A percentile compares a stretch with the other conserved stretches of the same genome.
phyloP scores from a whole-genome alignment of 1,284 basidiomycete genomes.

The Pseudozyma tsukubaensis region DNA sequence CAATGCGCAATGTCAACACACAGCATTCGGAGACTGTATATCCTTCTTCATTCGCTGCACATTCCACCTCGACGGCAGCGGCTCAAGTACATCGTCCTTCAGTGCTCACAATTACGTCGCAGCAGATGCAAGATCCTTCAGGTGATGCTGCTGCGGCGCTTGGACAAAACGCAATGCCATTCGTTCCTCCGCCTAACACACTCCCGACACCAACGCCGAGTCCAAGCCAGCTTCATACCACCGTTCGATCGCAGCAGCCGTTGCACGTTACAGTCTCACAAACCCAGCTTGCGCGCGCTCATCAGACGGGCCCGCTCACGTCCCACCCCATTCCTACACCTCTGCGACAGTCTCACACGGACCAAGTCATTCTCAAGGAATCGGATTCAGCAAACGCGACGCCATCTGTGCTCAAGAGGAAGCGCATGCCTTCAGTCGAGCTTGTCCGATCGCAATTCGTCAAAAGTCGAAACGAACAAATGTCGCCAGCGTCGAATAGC shows the following conservation, averaged over 20 bases:
- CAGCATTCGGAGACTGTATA: not conserved
- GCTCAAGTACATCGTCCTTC: too few species aligned
- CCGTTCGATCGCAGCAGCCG: not conserved
- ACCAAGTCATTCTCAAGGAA: not conserved
- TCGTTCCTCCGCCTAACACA: not conserved
- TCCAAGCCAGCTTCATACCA: not conserved
- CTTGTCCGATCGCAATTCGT: not conserved
- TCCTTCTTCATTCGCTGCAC: not conserved
- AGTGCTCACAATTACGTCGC: too few species aligned
- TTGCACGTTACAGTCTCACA: not conserved
- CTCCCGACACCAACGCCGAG: not conserved
- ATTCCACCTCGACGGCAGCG: not conserved
- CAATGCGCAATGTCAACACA: not conserved
- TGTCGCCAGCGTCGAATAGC: not conserved
- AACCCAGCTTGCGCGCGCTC: too few species aligned
- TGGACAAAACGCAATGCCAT: too few species aligned
- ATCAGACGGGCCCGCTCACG: too few species aligned
- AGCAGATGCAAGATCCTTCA: too few species aligned
- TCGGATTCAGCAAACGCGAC: not conserved
- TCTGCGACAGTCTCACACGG: not conserved
- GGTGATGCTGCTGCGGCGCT: too few species aligned
- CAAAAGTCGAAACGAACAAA: not conserved
- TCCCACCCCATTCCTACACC: too few species aligned
- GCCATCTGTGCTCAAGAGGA: slow-evolving; percentile 4
- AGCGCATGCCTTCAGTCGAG: slow-evolving; percentile 19